Percentiles rank a stretch among this genome's conserved stretches.
phyloP scores from a whole-genome alignment of 2,329 filamentous ascomycete genomes.

The Phyllosticta citrichinensis region DNA sequence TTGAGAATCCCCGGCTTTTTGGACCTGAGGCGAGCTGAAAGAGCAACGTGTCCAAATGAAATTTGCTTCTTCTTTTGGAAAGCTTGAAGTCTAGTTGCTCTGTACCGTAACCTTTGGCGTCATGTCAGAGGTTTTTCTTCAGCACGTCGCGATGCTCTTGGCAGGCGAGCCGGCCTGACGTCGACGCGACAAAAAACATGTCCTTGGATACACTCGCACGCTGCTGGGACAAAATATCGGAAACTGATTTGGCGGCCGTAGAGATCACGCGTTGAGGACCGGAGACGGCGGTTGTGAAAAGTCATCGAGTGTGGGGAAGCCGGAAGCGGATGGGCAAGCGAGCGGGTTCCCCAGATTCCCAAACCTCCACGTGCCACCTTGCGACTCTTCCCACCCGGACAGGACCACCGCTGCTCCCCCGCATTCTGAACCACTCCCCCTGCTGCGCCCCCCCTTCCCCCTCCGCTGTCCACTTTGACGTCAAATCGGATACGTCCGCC shows the following conservation, averaged over 20 bases:
- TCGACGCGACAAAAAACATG: too few relatives aligned
- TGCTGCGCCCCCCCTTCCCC: neutral
- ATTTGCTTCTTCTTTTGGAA: neutral
- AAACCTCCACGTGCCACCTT: neutral
- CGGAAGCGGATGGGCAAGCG: neutral
- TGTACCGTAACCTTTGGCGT: neutral
- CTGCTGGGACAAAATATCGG: neutral
- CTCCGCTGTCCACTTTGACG: neutral
- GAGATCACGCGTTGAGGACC: neutral
- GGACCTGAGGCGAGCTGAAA: neutral
- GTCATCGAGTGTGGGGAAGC: neutral
- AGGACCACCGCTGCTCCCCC: neutral
- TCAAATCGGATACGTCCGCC: neutral
- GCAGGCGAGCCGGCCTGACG: too few relatives aligned
- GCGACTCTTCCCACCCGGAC: neutral
- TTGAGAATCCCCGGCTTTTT: neutral
- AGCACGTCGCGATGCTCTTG: neutral
- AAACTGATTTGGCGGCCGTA: neutral
- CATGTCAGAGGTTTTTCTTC: too few relatives aligned
- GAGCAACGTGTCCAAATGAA: neutral
- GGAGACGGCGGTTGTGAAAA: neutral
- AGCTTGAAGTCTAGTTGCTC: neutral
- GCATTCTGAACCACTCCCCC: neutral
- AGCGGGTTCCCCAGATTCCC: neutral
- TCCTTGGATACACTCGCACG: neutral